These are phyloP conservation scores for Calonectria hawksworthii DNA, from an alignment of 2,329 filamentous ascomycete genomes.

Conservation along the genomic window DNA sequence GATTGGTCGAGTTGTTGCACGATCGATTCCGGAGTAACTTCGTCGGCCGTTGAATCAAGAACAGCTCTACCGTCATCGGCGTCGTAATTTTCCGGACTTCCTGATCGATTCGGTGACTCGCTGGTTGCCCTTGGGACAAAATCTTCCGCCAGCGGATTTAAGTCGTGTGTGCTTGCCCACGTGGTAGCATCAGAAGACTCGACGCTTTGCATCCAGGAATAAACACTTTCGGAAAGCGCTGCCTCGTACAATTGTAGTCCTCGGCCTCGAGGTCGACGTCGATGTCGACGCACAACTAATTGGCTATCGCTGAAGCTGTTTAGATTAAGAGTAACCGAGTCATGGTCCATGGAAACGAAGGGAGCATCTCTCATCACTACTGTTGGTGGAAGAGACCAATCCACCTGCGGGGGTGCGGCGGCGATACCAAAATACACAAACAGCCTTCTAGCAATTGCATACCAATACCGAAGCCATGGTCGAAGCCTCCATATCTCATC, in stretches of 20 bases:
- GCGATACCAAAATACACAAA: conserved; percentile 35
- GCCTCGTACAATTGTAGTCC: not conserved
- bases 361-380: not conserved
- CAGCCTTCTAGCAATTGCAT: conserved; percentile 42
- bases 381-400: conserved; percentile 46
- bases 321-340: not conserved
- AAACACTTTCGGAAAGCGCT: not conserved
- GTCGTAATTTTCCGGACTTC: not conserved
- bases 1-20: not conserved
- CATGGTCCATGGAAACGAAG: not conserved
- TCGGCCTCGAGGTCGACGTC: not conserved
- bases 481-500: conserved; percentile 41
- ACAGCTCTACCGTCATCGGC: not conserved
- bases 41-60: not conserved
- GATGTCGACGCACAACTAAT: not conserved
- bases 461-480: conserved; percentile 49
- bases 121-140: not conserved
- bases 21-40: not conserved
- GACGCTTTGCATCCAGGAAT: not conserved
- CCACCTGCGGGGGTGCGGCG: conserved; percentile 33
- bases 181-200: not conserved
- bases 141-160: conserved; percentile 8
- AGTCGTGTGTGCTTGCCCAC: not conserved
- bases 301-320: not conserved
- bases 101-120: not conserved